Conservation (phyloP, 305 asterid species). For the Solanum chacoense region DNA sequence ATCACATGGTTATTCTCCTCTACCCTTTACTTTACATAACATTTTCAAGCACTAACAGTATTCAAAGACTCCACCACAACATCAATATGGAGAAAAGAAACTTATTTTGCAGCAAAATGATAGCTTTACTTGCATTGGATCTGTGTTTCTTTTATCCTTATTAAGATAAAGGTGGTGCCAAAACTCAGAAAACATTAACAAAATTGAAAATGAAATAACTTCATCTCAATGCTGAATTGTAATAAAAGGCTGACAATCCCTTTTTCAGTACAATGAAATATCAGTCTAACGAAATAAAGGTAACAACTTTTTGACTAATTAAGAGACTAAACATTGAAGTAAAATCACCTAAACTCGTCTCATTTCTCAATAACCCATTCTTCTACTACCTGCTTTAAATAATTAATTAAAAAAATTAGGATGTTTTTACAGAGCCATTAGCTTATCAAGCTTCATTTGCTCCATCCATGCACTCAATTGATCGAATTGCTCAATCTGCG, state of each 20-base stretch:
- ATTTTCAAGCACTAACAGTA: not conserved
- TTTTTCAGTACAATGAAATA: slow-evolving; percentile 6
- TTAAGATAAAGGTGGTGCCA: not conserved
- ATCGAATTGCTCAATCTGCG: slow-evolving; percentile 33
- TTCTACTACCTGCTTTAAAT: slow-evolving; percentile 30
- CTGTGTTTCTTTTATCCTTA: not conserved
- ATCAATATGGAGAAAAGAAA: not conserved
- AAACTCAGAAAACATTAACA: not conserved
- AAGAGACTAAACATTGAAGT: slow-evolving; percentile 20
- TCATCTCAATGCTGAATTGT: not conserved
- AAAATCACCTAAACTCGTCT: slow-evolving; percentile 19
- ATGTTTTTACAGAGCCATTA: slow-evolving; percentile 39
- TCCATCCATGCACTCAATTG: slow-evolving; percentile 56
- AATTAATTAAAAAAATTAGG: slow-evolving; percentile 15
- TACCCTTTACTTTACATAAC: not conserved
- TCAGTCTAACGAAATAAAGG: slow-evolving; percentile 9
- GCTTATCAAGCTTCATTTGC: slow-evolving; percentile 75
- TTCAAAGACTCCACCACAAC: not conserved
- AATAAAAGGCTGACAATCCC: not conserved
- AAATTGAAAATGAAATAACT: not conserved
- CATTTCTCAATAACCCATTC: slow-evolving; percentile 27
- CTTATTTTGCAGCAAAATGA: not conserved
- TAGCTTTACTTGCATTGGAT: not conserved
- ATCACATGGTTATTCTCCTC: not conserved
- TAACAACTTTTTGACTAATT: not conserved